Evolutionary conservation across 805 yeast genomes (phyloP).

Genomic region (Candida cerambycidarum): DNA sequence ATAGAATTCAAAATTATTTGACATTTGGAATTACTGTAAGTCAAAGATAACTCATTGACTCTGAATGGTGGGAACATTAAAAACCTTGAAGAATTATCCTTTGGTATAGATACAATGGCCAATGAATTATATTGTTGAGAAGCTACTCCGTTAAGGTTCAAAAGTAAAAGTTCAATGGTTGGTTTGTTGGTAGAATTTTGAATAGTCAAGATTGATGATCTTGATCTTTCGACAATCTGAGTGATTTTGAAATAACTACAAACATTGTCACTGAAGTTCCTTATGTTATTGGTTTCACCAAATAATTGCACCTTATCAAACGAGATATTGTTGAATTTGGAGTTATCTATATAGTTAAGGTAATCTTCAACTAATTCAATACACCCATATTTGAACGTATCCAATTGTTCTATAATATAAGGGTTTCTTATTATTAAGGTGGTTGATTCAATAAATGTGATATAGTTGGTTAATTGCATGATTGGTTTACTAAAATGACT

Average conservation of each 20-base stretch:
- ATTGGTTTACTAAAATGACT: conserved; percentile 30
- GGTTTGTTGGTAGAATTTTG: conserved; percentile 14
- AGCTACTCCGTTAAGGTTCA: conserved; percentile 26
- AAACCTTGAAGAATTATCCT: conserved; percentile 23
- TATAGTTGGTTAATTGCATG: conserved; percentile 29
- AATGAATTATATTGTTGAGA: conserved; percentile 31
- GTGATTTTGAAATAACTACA: conserved; percentile 36
- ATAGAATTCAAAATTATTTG: conserved; percentile 18
- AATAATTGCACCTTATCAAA: conserved; percentile 36
- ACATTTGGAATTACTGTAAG: conserved; percentile 14
- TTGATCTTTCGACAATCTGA: conserved; percentile 38
- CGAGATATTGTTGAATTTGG: conserved; percentile 30
- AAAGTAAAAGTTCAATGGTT: conserved; percentile 33
- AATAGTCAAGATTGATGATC: conserved; percentile 19
- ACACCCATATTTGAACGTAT: conserved; percentile 16
- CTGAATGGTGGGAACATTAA: conserved; percentile 45
- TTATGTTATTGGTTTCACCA: conserved; percentile 16
- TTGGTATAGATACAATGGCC: conserved; percentile 29
- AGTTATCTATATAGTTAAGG: conserved; percentile 11
- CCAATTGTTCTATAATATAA: conserved; percentile 34
- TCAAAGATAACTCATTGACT: conserved; percentile 15
- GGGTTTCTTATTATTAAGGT: conserved; percentile 33
- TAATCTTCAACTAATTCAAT: conserved; percentile 17
- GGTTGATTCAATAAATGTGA: conserved; percentile 26
- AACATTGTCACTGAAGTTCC: conserved; percentile 21